Conservation (phyloP, 23 red algal species). For the Gracilaria gracilis region DNA sequence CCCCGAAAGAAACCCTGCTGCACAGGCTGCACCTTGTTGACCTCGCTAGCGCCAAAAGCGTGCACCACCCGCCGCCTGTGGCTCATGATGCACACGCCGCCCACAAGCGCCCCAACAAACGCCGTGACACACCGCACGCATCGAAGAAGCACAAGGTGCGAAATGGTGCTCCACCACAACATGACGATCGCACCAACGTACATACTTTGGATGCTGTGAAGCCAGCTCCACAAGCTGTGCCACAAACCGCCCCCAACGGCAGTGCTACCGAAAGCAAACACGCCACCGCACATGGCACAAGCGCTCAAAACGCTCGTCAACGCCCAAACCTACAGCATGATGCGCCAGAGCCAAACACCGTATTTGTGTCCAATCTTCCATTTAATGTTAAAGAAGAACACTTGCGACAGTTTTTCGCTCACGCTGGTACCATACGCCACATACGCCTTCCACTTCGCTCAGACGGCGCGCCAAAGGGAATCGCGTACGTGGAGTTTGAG, state of each 20-base stretch:
- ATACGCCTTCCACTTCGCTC: slow-evolving; percentile 65
- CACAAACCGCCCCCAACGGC: not conserved
- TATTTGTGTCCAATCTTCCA: slow-evolving; percentile 71
- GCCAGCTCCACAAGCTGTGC: not conserved
- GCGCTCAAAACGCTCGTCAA: not conserved
- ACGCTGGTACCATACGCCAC: slow-evolving; percentile 23
- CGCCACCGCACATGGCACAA: not conserved
- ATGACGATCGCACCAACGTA: not conserved
- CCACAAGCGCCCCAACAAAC: not conserved
- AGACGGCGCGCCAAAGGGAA: slow-evolving; percentile 76
- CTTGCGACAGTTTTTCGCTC: slow-evolving; percentile 36
- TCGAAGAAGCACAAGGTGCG: slow-evolving; percentile 1
- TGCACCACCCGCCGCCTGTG: not conserved
- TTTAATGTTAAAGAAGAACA: slow-evolving; percentile 55
- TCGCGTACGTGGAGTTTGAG: slow-evolving; percentile 74
- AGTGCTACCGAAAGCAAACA: not conserved
- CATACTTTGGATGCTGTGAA: too few species aligned
- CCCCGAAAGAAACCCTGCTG: not conserved
- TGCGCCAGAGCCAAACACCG: slow-evolving; percentile 59
- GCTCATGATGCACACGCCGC: not conserved
- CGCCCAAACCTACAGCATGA: not conserved
- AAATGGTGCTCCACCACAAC: not conserved
- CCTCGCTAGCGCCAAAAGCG: not conserved
- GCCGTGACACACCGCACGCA: not conserved
- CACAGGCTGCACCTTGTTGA: slow-evolving; percentile 36